Evolutionary conservation across 2,329 filamentous ascomycete species (phyloP).

Genomic region (Exophiala bonariae): DNA sequence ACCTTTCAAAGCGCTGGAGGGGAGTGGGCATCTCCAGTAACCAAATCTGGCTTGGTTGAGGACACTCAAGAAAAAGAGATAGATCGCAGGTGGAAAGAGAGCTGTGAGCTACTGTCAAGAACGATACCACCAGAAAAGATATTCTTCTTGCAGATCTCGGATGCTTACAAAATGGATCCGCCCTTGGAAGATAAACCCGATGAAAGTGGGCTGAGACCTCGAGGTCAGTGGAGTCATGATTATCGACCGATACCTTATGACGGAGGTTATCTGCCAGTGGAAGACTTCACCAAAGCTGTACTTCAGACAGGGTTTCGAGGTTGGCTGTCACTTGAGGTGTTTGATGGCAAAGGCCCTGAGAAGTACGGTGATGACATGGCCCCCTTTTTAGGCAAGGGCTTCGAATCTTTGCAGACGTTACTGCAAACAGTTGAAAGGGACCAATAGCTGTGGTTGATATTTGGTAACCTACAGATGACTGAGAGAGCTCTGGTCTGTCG

Average conservation of each 20-base stretch:
- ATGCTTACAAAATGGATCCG: conserved; percentile 65
- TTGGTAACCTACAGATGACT: too few species aligned
- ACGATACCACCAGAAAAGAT: conserved; percentile 69
- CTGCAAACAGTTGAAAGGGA: conserved; percentile 28
- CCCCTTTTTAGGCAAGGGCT: conserved; percentile 53
- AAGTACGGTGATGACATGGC: conserved; percentile 52
- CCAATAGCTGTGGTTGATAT: neutral
- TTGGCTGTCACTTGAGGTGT: conserved; percentile 71
- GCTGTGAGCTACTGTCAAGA: conserved; percentile 55
- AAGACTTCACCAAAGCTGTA: conserved; percentile 65
- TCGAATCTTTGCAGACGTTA: conserved; percentile 49
- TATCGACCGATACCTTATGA: conserved; percentile 69
- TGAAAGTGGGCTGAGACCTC: conserved; percentile 57
- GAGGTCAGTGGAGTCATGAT: conserved; percentile 70
- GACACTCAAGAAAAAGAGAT: conserved; percentile 55
- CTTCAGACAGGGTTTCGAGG: conserved; percentile 65
- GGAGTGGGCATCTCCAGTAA: conserved; percentile 73
- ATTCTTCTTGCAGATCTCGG: conserved; percentile 71
- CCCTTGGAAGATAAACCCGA: conserved; percentile 55
- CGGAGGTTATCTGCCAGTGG: conserved; percentile 69
- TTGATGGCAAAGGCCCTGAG: conserved; percentile 60
- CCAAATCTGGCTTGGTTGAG: conserved; percentile 59
- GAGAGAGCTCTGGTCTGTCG: too few species aligned
- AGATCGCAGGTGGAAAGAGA: conserved; percentile 52
- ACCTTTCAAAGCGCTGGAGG: conserved; percentile 74